Evolutionary conservation across 352 stramenopile species (phyloP), one percentile per base, ranked within the genome.

Genomic region (Globisporangium recalcitrans): DNA sequence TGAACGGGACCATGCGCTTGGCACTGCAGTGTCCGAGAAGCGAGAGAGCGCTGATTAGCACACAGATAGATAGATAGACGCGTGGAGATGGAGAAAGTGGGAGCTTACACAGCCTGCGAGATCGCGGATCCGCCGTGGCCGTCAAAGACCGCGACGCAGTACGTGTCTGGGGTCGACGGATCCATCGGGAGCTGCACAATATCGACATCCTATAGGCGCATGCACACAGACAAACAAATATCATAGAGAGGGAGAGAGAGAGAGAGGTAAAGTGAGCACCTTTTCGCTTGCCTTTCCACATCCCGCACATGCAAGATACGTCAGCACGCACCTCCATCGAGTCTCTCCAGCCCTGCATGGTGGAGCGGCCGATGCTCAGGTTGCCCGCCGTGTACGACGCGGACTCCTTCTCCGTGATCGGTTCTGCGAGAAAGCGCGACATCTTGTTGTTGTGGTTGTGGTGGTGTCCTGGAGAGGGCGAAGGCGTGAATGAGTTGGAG

Each of bases 341-440:
- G 52, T 93, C 83, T 27, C 86, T 81, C 86, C 86, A 95, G 22
- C 86, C 86, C 58, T 95, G 86, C 86, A 95, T 95, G 49, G 73
- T 69, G 24, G 79, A 70, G 60, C 78, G 87, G 64, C 74, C 84
- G 57, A 95, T 85, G n/a, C 53, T 60, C 58, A 95, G 65, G 29
- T 72, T 77, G 4, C 72, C 66, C 29, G 69, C 76, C 1, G 58
- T 69, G 63, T 76, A 77, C 46, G 60, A 65, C 51, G 69, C 67
- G 42, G 82, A 89, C 26, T 80, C 70, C 66, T 95, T 95, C 38
- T 75, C 75, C 29, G 82, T 93, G 49, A 86, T 83, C 38, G 86
- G 86, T 69, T 93, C 86, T 27, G 83, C 71, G 31, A 95, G 83
- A 67, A 95, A 93, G 71, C 82, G 84, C 26, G 84, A 92, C 86